Evolutionary conservation across 495 filamentous ascomycete genomes (phyloP).

Genomic region (Poronia punctata): DNA sequence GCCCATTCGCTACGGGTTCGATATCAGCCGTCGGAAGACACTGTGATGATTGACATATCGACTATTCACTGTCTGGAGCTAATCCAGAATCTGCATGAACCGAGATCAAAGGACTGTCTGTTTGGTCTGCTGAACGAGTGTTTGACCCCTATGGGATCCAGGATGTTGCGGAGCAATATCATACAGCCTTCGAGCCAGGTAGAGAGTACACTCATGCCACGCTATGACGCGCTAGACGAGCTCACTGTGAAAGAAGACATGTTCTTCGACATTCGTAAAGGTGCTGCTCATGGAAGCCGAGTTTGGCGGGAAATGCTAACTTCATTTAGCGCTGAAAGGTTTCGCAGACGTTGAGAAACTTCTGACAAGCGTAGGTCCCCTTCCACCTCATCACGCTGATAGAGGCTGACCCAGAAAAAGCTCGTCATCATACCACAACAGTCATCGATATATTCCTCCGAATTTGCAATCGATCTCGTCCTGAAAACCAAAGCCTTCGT

Average conservation of each 20-base stretch:
- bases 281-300: constrained; percentile 23
- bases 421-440: constrained; percentile 43
- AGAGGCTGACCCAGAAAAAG: constrained; percentile 18
- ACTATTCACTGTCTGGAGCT: constrained; percentile 82
- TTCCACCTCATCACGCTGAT: constrained; percentile 5
- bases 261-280: constrained; percentile 69
- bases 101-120: constrained; percentile 68
- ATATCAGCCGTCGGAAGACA: constrained; percentile 82
- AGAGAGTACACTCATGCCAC: constrained; percentile 48
- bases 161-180: constrained; percentile 72
- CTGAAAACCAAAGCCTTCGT: constrained; percentile 83
- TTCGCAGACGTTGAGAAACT: constrained; percentile 67
- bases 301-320: constrained; percentile 6
- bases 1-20: constrained; percentile 76
- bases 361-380: constrained; percentile 47
- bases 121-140: constrained; percentile 83
- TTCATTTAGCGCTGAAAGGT: constrained; percentile 53
- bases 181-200: constrained; percentile 80
- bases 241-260: constrained; percentile 78
- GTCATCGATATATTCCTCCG: constrained; percentile 56
- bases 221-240: constrained; percentile 82
- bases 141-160: constrained; percentile 77
- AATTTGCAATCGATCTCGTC: constrained; percentile 79
- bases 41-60: constrained; percentile 88
- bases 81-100: constrained; percentile 75